Evolutionary conservation across 2,329 filamentous ascomycete species (phyloP).

Genomic region (Dactylellina sp.): DNA sequence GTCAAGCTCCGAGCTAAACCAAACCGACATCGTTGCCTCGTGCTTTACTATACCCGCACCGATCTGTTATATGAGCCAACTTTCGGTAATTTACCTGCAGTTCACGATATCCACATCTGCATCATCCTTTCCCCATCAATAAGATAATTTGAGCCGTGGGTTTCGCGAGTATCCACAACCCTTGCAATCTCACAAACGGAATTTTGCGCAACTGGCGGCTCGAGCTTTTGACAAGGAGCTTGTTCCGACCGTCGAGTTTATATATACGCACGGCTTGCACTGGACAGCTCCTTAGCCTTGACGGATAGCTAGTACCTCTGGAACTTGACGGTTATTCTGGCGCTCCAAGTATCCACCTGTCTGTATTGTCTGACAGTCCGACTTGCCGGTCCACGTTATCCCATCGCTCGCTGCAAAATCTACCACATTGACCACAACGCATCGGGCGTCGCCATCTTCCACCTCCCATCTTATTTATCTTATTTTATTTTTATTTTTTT

Average conservation of each 20-base stretch:
- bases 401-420: constrained; percentile 14
- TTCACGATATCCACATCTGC: constrained; percentile 28
- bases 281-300: too few relatives aligned
- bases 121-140: constrained; percentile 1
- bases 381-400: constrained; percentile 20
- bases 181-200: constrained; percentile 31
- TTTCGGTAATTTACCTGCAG: constrained; percentile 41
- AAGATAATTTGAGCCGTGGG: constrained; percentile 37
- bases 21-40: constrained; percentile 16
- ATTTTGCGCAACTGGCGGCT: constrained; percentile 53
- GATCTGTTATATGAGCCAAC: constrained; percentile 28
- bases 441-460: constrained; percentile 55
- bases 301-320: too few relatives aligned
- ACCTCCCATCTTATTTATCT: constrained; percentile 2
- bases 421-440: neutral
- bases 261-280: constrained; percentile 37
- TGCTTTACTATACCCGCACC: constrained; percentile 17
- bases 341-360: too few relatives aligned
- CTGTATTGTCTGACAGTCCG: constrained; percentile 7
- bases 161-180: constrained; percentile 27
- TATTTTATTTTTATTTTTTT: too few relatives aligned
- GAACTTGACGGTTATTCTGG: too few relatives aligned
- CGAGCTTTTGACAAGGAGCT: constrained; percentile 21
- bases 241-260: constrained; percentile 17
- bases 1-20: too few relatives aligned